A percentile compares a stretch with the other conserved stretches of the same genome.
phyloP scores from a whole-genome alignment of 768 basidiomycete genomes.

The Ramaria rubella region DNA sequence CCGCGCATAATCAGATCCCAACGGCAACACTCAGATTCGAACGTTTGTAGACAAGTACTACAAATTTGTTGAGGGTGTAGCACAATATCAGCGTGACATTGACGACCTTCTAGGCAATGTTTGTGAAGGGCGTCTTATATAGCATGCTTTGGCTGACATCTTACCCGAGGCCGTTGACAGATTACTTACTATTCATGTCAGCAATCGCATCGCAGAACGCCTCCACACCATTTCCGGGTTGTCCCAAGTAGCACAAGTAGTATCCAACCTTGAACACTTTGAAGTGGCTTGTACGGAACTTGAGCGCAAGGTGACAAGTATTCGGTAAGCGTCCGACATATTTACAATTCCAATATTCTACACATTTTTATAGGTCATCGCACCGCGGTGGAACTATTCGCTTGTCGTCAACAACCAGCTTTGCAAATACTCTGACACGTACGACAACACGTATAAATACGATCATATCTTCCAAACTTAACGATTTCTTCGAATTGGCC shows the following conservation, averaged over 20 bases:
- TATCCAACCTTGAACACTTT: conserved; percentile 90
- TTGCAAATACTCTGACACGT: conserved; percentile 58
- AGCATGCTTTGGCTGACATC: conserved; percentile 3
- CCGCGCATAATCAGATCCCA: not conserved
- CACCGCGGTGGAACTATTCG: conserved; percentile 79
- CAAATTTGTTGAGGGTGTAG: conserved; percentile 91
- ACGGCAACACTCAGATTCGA: conserved; percentile 50
- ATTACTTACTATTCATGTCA: conserved; percentile 70
- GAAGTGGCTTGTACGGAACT: conserved; percentile 78
- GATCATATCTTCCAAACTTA: conserved; percentile 85
- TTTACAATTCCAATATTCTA: not conserved
- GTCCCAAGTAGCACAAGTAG: conserved; percentile 87
- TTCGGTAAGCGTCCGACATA: conserved; percentile 46
- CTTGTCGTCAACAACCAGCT: conserved; percentile 52
- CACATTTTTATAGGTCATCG: conserved; percentile 49
- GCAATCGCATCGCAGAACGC: conserved; percentile 68
- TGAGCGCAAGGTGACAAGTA: conserved; percentile 73
- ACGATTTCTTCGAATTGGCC: conserved; percentile 91
- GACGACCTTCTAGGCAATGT: conserved; percentile 90
- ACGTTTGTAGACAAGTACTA: conserved; percentile 93
- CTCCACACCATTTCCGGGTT: conserved; percentile 70
- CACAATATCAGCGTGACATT: conserved; percentile 84
- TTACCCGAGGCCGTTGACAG: conserved; percentile 75
- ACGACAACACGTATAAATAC: conserved; percentile 72
- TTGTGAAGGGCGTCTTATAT: conserved; percentile 8